Conservation (phyloP, 106 monocot genomes). For the Dioscorea zingiberensis region DNA sequence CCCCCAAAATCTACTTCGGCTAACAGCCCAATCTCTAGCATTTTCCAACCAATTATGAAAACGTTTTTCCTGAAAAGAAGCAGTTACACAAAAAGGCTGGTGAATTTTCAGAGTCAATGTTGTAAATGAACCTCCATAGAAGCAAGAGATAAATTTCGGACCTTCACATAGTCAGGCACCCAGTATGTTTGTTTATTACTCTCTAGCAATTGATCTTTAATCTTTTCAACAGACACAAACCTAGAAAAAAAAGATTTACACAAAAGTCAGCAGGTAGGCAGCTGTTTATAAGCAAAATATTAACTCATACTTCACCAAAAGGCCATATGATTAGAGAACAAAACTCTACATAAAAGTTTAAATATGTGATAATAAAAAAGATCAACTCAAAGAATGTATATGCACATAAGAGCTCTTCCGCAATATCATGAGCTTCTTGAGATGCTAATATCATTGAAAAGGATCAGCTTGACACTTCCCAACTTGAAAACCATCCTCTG, state of each 20-base stretch:
- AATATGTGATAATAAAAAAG: too few relatives aligned
- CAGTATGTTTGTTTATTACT: conserved; percentile 94
- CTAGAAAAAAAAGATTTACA: conserved; percentile 24
- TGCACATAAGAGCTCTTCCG: too few relatives aligned
- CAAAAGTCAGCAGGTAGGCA: neutral
- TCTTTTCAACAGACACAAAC: conserved; percentile 95
- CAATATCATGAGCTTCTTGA: too few relatives aligned
- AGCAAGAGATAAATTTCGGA: conserved; percentile 13
- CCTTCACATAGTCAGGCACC: conserved; percentile 99
- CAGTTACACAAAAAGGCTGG: neutral
- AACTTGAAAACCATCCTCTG: too few relatives aligned
- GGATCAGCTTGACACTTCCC: too few relatives aligned
- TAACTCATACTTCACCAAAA: too few relatives aligned
- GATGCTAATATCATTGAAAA: too few relatives aligned
- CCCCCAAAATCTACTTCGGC: conserved; percentile 97
- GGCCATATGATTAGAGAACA: too few relatives aligned
- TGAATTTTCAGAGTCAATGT: neutral
- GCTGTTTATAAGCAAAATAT: too few relatives aligned
- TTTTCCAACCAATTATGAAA: conserved; percentile 99
- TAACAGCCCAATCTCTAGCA: conserved; percentile 98
- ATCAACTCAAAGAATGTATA: too few relatives aligned
- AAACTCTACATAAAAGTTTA: too few relatives aligned
- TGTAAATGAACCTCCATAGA: neutral
- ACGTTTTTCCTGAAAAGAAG: conserved; percentile 64
- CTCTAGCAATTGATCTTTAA: conserved; percentile 81